Evolutionary conservation across 2,329 filamentous ascomycete genomes (phyloP), one percentile per base, ranked within the genome.

Genomic region (Phyllosticta paracitricarpa): DNA sequence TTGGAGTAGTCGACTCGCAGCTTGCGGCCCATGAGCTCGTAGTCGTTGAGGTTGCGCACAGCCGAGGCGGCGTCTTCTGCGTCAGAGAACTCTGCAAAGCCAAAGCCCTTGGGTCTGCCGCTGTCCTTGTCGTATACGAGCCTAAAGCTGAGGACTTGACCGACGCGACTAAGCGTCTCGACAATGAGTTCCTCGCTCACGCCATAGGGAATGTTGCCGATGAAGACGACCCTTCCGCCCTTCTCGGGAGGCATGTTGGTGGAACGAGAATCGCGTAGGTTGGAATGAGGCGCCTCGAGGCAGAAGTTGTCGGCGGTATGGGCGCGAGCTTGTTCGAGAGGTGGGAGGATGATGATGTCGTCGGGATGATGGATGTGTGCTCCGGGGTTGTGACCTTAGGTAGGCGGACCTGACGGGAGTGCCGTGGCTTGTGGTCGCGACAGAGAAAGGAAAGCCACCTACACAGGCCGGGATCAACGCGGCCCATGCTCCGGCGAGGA

Each of bases 121-220:
- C 92, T 97, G 70, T 97, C 93, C 59, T 91, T 89, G 77, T 97
- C 95, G 76, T 96, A 95, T 65, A 97, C 93, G 56, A 97, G 82
- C 58, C 93, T 86, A 73, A 97, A 97, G 72, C 89, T 93, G 63
- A 95, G 81, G 1, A 97, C 93, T 66, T 92, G 89, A 62, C 94
- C 94, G 59, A 89, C 91, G 65, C 89, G 88, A 72, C 87, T 89
- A 74, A 97, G 95, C 64, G 96, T 96, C 68, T 97, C 90, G 71
- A 88, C 88, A 69, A 99, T 96, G 73, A 96, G 89, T 73, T 97
- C 92, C 77, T 99, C 94, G 30, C 91, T 96, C 66, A 97, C 86
- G 65, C 93, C 89, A 75, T 91, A 92, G n/a, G 87, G 86, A 67
- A 91, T 91, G 70, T 93, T 92, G 66, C 89, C 89, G 62, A 93